Percentiles rank a stretch among this genome's conserved stretches.
Conservation (phyloP, 2,329 filamentous ascomycete genomes). For the Paradendryphiella salina region DNA sequence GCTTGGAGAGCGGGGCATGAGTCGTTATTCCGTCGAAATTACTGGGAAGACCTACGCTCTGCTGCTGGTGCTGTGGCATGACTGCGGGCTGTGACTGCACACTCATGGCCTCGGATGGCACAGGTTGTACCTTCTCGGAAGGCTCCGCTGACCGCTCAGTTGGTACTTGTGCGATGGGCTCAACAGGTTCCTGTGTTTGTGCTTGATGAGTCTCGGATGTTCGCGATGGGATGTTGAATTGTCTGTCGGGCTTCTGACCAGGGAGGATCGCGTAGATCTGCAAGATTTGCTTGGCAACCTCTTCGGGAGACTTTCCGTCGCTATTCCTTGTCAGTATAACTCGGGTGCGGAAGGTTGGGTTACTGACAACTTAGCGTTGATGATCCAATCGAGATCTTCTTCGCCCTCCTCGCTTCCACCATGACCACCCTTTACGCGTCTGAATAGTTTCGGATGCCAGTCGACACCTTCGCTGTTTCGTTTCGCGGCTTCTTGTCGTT, state of each 20-base stretch:
- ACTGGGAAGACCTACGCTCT: constrained; percentile 54
- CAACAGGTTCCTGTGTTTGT: constrained; percentile 12
- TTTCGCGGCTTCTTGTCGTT: constrained; percentile 83
- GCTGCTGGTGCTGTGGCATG: constrained; percentile 20
- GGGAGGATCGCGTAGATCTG: constrained; percentile 82
- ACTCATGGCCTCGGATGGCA: constrained; percentile 5
- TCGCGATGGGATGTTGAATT: constrained; percentile 61
- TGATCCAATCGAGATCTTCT: constrained; percentile 92
- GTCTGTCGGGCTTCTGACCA: constrained; percentile 65
- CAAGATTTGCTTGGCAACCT: constrained; percentile 80
- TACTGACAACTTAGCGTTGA: constrained; percentile 79
- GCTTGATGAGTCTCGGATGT: constrained; percentile 29
- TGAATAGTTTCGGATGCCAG: constrained; percentile 87
- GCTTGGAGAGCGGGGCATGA: constrained; percentile 14
- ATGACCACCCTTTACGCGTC: constrained; percentile 69
- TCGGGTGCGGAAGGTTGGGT: background rate
- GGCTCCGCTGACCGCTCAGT: constrained; percentile 13
- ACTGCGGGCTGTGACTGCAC: constrained; percentile 9
- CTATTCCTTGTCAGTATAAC: constrained; percentile 20
- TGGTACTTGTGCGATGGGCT: constrained; percentile 7
- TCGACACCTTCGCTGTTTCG: constrained; percentile 77
- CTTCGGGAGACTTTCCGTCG: constrained; percentile 66
- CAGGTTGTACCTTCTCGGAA: constrained; percentile 6
- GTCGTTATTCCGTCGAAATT: constrained; percentile 58
- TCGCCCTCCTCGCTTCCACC: constrained; percentile 76